These are phyloP conservation scores for Conticribra guillardii DNA, from an alignment of 108 stramenopile species.

Conservation along the genomic window DNA sequence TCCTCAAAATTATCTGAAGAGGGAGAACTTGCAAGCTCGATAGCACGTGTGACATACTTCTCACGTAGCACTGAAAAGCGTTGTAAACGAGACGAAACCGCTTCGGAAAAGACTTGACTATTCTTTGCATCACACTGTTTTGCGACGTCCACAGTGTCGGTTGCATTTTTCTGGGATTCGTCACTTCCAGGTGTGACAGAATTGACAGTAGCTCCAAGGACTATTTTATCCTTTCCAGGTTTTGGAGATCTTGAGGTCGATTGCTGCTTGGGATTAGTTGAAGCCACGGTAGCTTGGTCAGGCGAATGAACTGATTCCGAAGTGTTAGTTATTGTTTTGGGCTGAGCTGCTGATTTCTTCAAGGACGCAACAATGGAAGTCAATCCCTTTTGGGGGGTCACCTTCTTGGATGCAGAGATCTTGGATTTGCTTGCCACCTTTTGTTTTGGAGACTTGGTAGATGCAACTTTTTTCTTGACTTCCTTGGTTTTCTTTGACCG, in stretches of 20 bases:
- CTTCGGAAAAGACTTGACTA: constrained; percentile 18
- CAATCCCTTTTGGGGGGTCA: neutral
- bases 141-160: neutral
- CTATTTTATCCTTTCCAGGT: too few species aligned
- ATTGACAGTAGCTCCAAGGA: too few species aligned
- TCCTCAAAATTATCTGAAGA: constrained; percentile 37
- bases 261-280: too few species aligned
- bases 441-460: neutral
- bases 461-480: neutral
- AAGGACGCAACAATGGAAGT: too few species aligned
- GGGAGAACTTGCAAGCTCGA: constrained; percentile 31
- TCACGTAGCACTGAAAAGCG: constrained; percentile 20
- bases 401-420: neutral
- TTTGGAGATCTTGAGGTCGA: too few species aligned
- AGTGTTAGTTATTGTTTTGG: too few species aligned
- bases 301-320: too few species aligned
- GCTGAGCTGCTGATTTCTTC: too few species aligned
- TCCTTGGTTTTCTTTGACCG: neutral
- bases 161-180: constrained; percentile 1
- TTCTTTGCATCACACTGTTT: neutral
- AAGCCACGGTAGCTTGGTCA: too few species aligned
- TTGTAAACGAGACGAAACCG: constrained; percentile 22
- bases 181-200: too few species aligned
- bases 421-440: neutral
- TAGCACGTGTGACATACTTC: constrained; percentile 35